Evolutionary conservation across 768 basidiomycete species (phyloP).

Genomic region (Psilocybe sp.): DNA sequence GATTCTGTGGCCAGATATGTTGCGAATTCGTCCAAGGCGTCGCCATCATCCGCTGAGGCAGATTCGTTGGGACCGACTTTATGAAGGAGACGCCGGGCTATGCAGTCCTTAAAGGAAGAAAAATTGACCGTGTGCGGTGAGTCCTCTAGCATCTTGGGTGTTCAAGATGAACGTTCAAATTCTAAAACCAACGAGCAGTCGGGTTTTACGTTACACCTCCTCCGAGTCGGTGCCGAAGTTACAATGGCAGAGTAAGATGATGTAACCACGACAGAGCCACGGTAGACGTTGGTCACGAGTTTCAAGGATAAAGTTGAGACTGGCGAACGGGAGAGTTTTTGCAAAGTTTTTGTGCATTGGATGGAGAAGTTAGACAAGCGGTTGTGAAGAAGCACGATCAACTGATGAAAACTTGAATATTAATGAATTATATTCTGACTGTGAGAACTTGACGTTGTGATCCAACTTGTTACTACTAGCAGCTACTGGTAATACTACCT

Average conservation of each 20-base stretch:
- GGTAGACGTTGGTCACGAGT: not conserved
- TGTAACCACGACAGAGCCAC: no score
- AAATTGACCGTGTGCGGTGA: no score
- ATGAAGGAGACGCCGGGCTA: slow-evolving; percentile 27
- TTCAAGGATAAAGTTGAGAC: not conserved
- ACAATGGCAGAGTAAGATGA: no score
- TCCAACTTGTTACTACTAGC: not conserved
- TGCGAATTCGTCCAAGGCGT: slow-evolving; percentile 48
- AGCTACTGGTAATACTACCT: no score
- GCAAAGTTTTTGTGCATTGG: not conserved
- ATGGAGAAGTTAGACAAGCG: not conserved
- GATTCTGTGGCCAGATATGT: slow-evolving; percentile 49
- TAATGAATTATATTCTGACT: no score
- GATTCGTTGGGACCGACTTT: slow-evolving; percentile 13
- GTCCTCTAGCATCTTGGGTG: no score
- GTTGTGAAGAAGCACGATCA: not conserved
- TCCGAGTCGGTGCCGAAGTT: no score
- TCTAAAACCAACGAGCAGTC: no score
- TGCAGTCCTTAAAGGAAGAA: slow-evolving; percentile 1
- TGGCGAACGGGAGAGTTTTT: no score
- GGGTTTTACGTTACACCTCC: no score
- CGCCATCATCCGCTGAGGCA: slow-evolving; percentile 11
- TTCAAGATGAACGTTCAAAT: no score
- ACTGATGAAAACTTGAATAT: not conserved
- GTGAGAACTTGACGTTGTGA: not conserved